Conservation (phyloP, 2,329 filamentous ascomycete species). For the Gnomoniopsis sp. region DNA sequence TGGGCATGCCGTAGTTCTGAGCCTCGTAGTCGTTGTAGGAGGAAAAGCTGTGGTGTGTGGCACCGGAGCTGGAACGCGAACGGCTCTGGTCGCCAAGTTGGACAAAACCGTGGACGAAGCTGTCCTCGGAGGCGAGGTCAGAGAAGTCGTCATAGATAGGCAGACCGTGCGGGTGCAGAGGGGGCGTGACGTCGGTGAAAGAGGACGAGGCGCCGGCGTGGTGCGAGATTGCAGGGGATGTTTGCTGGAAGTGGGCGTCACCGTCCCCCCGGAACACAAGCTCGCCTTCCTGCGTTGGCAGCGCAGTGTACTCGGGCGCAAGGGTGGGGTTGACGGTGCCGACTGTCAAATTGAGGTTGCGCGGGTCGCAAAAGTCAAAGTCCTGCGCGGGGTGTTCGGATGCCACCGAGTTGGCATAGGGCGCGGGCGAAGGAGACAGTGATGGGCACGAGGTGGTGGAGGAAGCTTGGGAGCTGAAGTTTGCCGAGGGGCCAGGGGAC, state of each 20-base stretch:
- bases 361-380: constrained; percentile 86
- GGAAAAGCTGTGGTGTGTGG: constrained; percentile 62
- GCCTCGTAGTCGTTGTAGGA: constrained; percentile 15
- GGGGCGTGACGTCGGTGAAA: constrained; percentile 50
- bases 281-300: constrained; percentile 59
- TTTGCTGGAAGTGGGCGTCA: constrained; percentile 46
- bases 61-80: constrained; percentile 64
- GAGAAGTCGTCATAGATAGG: constrained; percentile 82
- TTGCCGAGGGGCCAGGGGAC: constrained; percentile 15
- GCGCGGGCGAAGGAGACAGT: constrained; percentile 81
- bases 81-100: constrained; percentile 67
- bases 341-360: constrained; percentile 72
- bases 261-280: constrained; percentile 44
- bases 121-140: constrained; percentile 87
- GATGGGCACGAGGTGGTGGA: constrained; percentile 78
- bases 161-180: constrained; percentile 52
- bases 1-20: constrained; percentile 71
- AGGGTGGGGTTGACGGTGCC: constrained; percentile 48
- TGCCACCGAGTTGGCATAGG: constrained; percentile 66
- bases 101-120: constrained; percentile 72
- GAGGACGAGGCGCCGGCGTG: constrained; percentile 16
- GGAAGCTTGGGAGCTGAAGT: constrained; percentile 12
- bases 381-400: constrained; percentile 56
- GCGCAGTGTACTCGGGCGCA: constrained; percentile 59
- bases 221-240: constrained; percentile 33